A percentile compares a stretch with the other conserved stretches of the same genome.
Evolutionary conservation across 2,329 filamentous ascomycete species (phyloP).

Genomic region (Aspergillus intermedius): DNA sequence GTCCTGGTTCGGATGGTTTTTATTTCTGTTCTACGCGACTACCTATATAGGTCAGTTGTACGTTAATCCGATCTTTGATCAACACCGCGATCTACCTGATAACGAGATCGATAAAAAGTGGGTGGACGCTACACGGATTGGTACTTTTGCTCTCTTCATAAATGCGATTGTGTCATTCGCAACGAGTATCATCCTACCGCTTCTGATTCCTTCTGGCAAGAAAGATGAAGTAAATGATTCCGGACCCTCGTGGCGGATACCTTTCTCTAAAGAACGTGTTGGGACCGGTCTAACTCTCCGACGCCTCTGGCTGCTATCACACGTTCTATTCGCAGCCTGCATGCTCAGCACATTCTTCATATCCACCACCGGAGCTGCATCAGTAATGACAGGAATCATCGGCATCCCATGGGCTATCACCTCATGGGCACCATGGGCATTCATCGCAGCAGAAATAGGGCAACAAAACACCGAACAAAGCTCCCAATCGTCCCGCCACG

Average conservation of each 20-base stretch:
- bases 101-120: constrained; percentile 72
- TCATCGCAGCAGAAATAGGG: constrained; percentile 88
- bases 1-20: constrained; percentile 93
- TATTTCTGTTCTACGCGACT: constrained; percentile 90
- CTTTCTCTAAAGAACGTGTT: constrained; percentile 59
- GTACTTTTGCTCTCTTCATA: constrained; percentile 83
- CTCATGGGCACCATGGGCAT: constrained; percentile 89
- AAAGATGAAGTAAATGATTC: constrained; percentile 9
- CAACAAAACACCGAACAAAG: constrained; percentile 65
- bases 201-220: constrained; percentile 74
- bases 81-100: constrained; percentile 70
- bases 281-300: constrained; percentile 67
- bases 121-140: constrained; percentile 76
- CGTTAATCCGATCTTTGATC: constrained; percentile 70
- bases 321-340: constrained; percentile 72
- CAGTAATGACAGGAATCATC: constrained; percentile 69
- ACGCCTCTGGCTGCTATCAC: constrained; percentile 76
- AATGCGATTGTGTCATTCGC: constrained; percentile 79
- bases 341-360: constrained; percentile 84
- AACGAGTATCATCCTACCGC: constrained; percentile 75
- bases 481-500: constrained; percentile 28
- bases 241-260: constrained; percentile 42
- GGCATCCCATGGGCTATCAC: constrained; percentile 90
- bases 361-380: constrained; percentile 62
- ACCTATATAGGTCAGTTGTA: constrained; percentile 93